Conservation (phyloP, 2,329 filamentous ascomycete species). For the Pyrenophora graminea region DNA sequence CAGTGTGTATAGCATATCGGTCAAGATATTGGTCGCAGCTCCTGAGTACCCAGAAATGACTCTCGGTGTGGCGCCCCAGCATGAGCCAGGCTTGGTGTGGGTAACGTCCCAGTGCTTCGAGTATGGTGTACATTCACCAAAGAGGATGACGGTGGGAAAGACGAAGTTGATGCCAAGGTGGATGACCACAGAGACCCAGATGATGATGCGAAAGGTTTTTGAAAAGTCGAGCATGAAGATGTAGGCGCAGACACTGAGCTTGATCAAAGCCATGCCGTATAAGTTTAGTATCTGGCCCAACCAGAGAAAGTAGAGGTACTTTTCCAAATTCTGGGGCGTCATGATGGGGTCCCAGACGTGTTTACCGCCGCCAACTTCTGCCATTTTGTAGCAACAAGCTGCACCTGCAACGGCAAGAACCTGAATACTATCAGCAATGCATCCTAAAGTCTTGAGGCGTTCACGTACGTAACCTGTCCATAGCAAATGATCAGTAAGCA, state of each 20-base stretch:
- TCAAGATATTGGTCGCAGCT: conserved; percentile 32
- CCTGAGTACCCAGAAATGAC: conserved; percentile 35
- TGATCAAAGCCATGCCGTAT: conserved; percentile 35
- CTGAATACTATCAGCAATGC: conserved; percentile 15
- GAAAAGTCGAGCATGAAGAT: conserved; percentile 35
- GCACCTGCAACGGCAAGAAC: conserved; percentile 27
- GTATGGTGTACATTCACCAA: conserved; percentile 30
- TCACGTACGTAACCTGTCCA: conserved; percentile 30
- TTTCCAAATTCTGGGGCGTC: conserved; percentile 22
- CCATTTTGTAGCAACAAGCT: conserved; percentile 25
- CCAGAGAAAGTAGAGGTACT: conserved; percentile 28
- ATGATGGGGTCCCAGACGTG: conserved; percentile 33
- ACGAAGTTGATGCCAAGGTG: conserved; percentile 30
- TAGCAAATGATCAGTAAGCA: conserved; percentile 31
- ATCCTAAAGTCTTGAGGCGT: no score
- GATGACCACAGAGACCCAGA: conserved; percentile 27
- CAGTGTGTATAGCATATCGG: conserved; percentile 31
- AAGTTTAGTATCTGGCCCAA: conserved; percentile 31
- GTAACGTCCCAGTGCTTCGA: conserved; percentile 29
- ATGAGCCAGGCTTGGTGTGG: conserved; percentile 25
- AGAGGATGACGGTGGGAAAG: conserved; percentile 28
- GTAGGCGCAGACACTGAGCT: conserved; percentile 35
- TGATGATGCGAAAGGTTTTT: conserved; percentile 23
- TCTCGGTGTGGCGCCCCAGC: conserved; percentile 29
- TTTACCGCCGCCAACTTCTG: conserved; percentile 23